Evolutionary conservation across 1,284 basidiomycete species (phyloP), one percentile per base, ranked within the genome.

Genomic region (Ganoderma multipileum): DNA sequence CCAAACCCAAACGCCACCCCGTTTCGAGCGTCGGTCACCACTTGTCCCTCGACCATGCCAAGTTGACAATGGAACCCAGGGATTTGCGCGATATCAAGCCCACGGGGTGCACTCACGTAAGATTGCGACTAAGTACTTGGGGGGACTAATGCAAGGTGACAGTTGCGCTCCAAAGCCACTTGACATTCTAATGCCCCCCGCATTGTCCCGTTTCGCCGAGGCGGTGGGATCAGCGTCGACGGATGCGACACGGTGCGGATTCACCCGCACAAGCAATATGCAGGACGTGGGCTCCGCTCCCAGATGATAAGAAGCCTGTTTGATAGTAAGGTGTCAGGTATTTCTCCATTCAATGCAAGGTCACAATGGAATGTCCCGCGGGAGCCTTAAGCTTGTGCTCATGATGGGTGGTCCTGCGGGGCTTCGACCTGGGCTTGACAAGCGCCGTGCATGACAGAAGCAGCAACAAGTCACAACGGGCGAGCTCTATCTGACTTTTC

Each of bases 401-500:
- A 30, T 18, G 52, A 54, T 28, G 0, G n/a, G 8, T 3, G 23
- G 47, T 23, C 23, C 23, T 50, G 26, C n/a, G 9, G 16, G 14
- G 52, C 28, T 12, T 54, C 14, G 26, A 28, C 14, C 26, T 54
- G 52, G 16, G 5, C 16, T 30, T 54, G 52, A 54, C 52, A 30
- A 54, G 52, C 23, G n/a, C 38, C 33, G 38, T 36, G 23, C 66
- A 39, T 23, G 57, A 58, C 63, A 68, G 64, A 20, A 62, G 61
- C 41, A 61, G 50, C 52, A 38, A 28, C 58, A 47, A 38, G 47
- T 41, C 64, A 41, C 58, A 36, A 30, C 64, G 66, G 63, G 38
- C 38, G 26, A 67, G 70, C 64, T 67, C 66, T 71, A 71, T 64
- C 66, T 66, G 68, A 71, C 55, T 47, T 20, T 41, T 30, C 61